A percentile compares a stretch with the other conserved stretches of the same genome.
Conservation (phyloP, 257 asterid genomes). For the Paulownia fortunei region DNA sequence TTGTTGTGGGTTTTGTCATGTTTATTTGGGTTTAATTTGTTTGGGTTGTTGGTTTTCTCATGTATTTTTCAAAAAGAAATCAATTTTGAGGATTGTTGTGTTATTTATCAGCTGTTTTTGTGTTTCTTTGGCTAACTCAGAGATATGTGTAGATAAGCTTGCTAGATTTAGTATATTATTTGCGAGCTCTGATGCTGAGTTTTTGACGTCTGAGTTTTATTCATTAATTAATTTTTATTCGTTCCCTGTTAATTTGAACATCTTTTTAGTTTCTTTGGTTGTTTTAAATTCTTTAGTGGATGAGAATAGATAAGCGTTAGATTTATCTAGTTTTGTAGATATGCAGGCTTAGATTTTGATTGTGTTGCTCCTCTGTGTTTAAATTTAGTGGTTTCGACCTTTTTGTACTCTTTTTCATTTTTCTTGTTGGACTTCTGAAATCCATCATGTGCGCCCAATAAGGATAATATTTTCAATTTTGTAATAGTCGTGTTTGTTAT, state of each 20-base stretch:
- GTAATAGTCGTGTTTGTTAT: neutral
- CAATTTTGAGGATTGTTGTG: slow-evolving; percentile 18
- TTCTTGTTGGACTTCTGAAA: neutral
- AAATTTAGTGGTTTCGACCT: slow-evolving; percentile 6
- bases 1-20: slow-evolving; percentile 16
- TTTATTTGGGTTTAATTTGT: slow-evolving; percentile 27
- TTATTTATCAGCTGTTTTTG: slow-evolving; percentile 9
- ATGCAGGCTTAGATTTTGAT: slow-evolving; percentile 5
- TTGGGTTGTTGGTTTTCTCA: slow-evolving; percentile 27
- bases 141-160: slow-evolving; percentile 6
- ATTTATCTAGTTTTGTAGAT: slow-evolving; percentile 1
- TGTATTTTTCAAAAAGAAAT: slow-evolving; percentile 21
- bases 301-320: slow-evolving; percentile 5
- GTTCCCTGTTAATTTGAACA: neutral
- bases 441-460: slow-evolving; percentile 10
- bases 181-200: slow-evolving; percentile 17
- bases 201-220: slow-evolving; percentile 14
- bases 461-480: neutral
- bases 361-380: slow-evolving; percentile 8
- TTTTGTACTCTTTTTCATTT: neutral
- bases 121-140: neutral
- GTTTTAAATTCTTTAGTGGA: slow-evolving; percentile 13
- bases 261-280: neutral
- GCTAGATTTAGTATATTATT: slow-evolving; percentile 27
- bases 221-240: neutral